Conservation (phyloP, 768 basidiomycete species). For the Hypholoma sublateritium region DNA sequence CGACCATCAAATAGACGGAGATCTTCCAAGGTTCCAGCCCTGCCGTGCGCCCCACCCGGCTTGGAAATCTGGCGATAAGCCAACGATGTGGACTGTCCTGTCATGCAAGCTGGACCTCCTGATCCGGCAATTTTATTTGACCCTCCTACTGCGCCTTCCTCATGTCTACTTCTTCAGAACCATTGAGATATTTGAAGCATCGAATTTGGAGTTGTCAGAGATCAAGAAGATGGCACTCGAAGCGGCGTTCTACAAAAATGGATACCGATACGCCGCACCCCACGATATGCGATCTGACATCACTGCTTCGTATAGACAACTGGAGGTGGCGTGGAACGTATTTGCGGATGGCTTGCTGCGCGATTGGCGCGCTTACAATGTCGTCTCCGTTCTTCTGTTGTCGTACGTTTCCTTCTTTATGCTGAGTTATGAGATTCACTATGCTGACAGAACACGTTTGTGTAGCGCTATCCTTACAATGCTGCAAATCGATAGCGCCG, state of each 20-base stretch:
- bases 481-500: constrained; percentile 35
- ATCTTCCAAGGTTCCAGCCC: no score
- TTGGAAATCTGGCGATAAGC: no score
- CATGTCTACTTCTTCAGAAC: constrained; percentile 35
- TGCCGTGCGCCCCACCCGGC: no score
- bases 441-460: neutral
- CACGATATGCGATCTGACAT: constrained; percentile 6
- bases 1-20: no score
- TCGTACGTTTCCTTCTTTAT: constrained; percentile 16
- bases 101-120: no score
- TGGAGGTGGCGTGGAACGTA: constrained; percentile 23
- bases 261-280: constrained; percentile 2
- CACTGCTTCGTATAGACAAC: constrained; percentile 15
- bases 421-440: neutral
- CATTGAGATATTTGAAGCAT: constrained; percentile 61
- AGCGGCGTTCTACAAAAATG: constrained; percentile 14
- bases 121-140: no score
- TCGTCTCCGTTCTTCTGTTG: constrained; percentile 26
- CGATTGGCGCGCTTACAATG: constrained; percentile 30
- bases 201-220: constrained; percentile 58
- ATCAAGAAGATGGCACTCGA: constrained; percentile 44
- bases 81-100: no score
- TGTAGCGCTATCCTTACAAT: constrained; percentile 29
- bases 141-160: no score
- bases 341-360: constrained; percentile 28